Base-by-base conservation (phyloP, 2,329 filamentous ascomycete species). In the Colletotrichum ledebouriae region DNA sequence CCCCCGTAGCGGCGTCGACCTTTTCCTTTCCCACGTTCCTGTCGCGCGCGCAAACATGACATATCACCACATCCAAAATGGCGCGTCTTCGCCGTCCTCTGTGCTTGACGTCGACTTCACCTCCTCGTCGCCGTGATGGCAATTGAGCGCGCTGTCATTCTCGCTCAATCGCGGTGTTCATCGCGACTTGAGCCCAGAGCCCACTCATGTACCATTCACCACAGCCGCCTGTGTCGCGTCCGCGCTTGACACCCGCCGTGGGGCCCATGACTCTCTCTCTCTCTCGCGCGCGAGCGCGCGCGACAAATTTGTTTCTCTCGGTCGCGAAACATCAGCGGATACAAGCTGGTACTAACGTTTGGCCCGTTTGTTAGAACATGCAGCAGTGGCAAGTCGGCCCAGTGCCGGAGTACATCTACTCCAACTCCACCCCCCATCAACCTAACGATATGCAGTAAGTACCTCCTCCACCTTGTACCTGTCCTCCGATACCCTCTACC, bases 351-450 rank as follows among this genome's bases (percentile, higher is more conserved):
- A 63, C 67, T 70, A 68, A 69, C 63, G 42, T 66, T 47, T 67
- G 63, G 66, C 37, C 52, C 63, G 58, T 57, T 75, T 71, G 61
- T 71, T 71, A 87, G 85, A 84, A 79, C 80, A 88, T 88, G 86
- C 84, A 88, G 81, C 85, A 87, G 80, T 88, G 86, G 86, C 84
- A 87, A 79, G 84, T 88, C 78, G 85, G 85, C 80, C 85, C 85
- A 73, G 82, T 88, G 79, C 85, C 85, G 80, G 85, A 87, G 79
- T 86, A 87, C 81, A 82, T 87, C 74, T 87, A 86, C 80, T 79
- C 83, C 77, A 77, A 76, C 76, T 81, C 81, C 78, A 80, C 84
- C 74, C 84, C 84, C 74, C 84, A 85, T 75, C 84, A 84, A 75
- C 80, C 83, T 73, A 85, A 83, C 80, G 84, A 86, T 72, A 85